Base-by-base conservation (phyloP, 2,329 filamentous ascomycete species). In the Endothia cerciana region DNA sequence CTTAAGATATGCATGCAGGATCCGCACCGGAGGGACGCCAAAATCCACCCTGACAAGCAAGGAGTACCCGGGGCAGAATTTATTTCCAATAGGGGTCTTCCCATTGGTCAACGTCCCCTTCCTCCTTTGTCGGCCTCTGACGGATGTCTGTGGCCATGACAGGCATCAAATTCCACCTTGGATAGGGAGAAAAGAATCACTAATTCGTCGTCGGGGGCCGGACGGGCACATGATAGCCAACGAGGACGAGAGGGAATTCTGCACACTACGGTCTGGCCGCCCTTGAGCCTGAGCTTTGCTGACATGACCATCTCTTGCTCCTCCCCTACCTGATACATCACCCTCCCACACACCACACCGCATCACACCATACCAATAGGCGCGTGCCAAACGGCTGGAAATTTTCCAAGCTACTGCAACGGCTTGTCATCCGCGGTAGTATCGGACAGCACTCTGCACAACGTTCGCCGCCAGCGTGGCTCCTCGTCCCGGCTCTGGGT, bases 361-460 rank as follows among this genome's bases (percentile, higher is more conserved):
- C 11, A 49, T 17, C 40, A 49, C 36, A 62, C 53, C 28, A 55
- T 38, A 38, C 55, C 55, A 58, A 58, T 40, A 22, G 55, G 30
- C 47, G 47, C 47, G 25, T 17, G 47, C 22, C 47, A 51, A 11
- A 60, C 47, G 47, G 61, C 61, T 63, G 64, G 28, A 40, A 22
- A 56, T 56, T n/a, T n/a, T n/a, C 61, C 30, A 57, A 47, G 25
- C 65, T 66, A 64, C 65, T 66, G 65, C 65, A 66, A 49, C 65
- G 65, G 65, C 49, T 61, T 51, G 40, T 53, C 62, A 33, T 60
- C 63, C 63, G 62, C 59, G 63, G 55, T 45, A 49, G 38, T 51
- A 51, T 22, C 22, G 30, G 40, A 49, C 60, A 58, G 51, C 51
- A 53, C 60, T 55, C 33, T 49, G 53, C 63, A 53, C 58, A 59